phyloP scores from a whole-genome alignment of 2,329 filamentous ascomycete genomes.

The Pseudocercospora ulei region DNA sequence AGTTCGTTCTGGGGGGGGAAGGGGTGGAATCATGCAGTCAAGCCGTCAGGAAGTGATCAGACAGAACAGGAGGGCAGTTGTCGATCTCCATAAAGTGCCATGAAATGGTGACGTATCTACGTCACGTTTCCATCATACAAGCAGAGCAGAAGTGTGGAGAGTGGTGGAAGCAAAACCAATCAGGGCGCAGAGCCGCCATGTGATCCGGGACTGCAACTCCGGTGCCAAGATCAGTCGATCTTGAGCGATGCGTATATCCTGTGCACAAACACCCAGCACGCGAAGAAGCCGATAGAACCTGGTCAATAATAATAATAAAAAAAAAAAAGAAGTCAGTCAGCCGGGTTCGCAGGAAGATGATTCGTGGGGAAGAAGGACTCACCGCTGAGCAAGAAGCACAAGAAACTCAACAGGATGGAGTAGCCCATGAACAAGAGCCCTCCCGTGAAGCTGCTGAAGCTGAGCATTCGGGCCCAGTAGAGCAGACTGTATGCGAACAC shows the following conservation, averaged over 20 bases:
- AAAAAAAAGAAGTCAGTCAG: no score
- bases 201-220: no score
- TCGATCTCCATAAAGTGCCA: slow-evolving; percentile 4
- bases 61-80: slow-evolving; percentile 1
- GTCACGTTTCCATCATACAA: slow-evolving; percentile 1
- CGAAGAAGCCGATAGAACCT: slow-evolving; percentile 94
- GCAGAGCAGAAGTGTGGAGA: no score
- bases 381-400: slow-evolving; percentile 94
- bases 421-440: slow-evolving; percentile 91
- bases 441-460: slow-evolving; percentile 72
- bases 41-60: slow-evolving; percentile 14
- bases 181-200: no score
- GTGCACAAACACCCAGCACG: slow-evolving; percentile 86
- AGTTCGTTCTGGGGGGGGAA: no score
- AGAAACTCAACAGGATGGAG: slow-evolving; percentile 73
- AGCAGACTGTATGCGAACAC: slow-evolving; percentile 85
- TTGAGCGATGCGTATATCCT: slow-evolving; percentile 98
- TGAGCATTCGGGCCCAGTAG: slow-evolving; percentile 82
- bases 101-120: slow-evolving; percentile 6
- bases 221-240: slow-evolving; percentile 58
- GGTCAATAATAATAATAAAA: no score
- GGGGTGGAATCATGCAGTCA: slow-evolving; percentile 7
- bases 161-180: no score
- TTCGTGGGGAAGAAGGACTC: slow-evolving; percentile 39
- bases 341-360: neutral